These are phyloP conservation scores for Thelonectria rubi DNA, from an alignment of 2,329 filamentous ascomycete species.

Conservation along the genomic window DNA sequence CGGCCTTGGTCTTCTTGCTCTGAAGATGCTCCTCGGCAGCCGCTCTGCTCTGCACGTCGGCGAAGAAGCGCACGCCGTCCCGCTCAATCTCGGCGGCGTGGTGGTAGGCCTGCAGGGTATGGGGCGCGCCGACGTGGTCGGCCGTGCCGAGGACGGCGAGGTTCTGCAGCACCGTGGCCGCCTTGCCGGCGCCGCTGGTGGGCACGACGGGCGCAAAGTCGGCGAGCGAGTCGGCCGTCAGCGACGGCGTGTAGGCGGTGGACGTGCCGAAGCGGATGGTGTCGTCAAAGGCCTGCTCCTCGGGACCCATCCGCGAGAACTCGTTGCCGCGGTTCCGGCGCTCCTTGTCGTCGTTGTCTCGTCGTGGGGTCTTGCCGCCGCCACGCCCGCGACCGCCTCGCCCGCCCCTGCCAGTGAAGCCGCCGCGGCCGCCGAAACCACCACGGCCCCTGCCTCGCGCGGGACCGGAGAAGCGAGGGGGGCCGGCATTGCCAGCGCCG, in stretches of 20 bases:
- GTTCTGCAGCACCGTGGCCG: constrained; percentile 48
- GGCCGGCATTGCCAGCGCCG: background rate
- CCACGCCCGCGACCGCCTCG: constrained; percentile 25
- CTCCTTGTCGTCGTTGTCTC: constrained; percentile 39
- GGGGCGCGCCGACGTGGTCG: constrained; percentile 46
- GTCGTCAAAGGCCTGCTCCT: constrained; percentile 48
- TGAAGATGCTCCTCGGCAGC: constrained; percentile 46
- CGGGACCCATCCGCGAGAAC: constrained; percentile 43
- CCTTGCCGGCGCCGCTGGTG: constrained; percentile 40
- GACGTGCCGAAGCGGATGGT: constrained; percentile 48
- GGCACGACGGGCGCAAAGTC: constrained; percentile 45
- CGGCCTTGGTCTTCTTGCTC: constrained; percentile 37
- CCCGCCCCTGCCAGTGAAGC: constrained; percentile 10
- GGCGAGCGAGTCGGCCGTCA: constrained; percentile 46
- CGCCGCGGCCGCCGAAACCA: background rate
- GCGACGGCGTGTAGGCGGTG: constrained; percentile 45
- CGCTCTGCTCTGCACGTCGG: constrained; percentile 39
- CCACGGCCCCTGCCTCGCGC: background rate
- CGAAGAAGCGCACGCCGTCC: constrained; percentile 41
- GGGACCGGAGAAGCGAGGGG: background rate
- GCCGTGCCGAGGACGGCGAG: constrained; percentile 49
- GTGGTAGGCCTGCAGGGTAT: constrained; percentile 43
- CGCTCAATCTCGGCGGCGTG: constrained; percentile 46
- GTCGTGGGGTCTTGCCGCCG: constrained; percentile 29
- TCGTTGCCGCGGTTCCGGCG: constrained; percentile 40